Base-by-base conservation (phyloP, 257 asterid genomes). In the Nicotiana benthamiana region DNA sequence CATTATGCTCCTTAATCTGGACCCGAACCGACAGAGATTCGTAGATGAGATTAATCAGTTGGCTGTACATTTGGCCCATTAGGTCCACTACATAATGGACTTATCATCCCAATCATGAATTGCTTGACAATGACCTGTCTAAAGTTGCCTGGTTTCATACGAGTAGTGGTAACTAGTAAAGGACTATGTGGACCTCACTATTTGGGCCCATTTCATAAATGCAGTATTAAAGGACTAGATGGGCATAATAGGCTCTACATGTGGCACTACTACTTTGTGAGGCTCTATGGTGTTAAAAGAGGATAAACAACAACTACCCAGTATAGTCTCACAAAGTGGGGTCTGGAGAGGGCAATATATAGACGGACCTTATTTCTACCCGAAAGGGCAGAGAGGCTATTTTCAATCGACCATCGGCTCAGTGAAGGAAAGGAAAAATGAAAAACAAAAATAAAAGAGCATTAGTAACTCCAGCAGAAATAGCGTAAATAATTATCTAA, bases 11-110 rank as follows among this genome's bases (percentile, higher is more conserved):
- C 68, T 62, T 62, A 62, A 62, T 27, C 1, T 46, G 40, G 78
- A 28, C 60, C 78, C 78, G 26, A 12, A 7, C 78, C 78, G 78
- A 72, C 78, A 72, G 78, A 72, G 78, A 72, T 72, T 46, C 78
- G 60, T 72, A 46, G 40, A 24, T 22, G 40, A 72, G 36, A 72
- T 43, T 22, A 72, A 72, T 24, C 77, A 22, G 68, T 2, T 0
- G 40, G 68, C 40, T 62, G 40, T 62, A 24, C 40, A 26, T 62
- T 15, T 13, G 78, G 59, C 60, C 78, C 78, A 72, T 46, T 16
- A 43, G 78, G 78, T 24, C 78, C 40, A 72, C 40, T 11, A 72
- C 7, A 24, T 72, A 13, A 22, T 72, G 78, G 78, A 65, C 75
- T 32, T 17, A 30, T 17, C 51, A 16, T 65, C 16, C 78, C 22